Evolutionary conservation across 2,329 filamentous ascomycete species (phyloP).

Genomic region (Hymenoscyphus linearis): DNA sequence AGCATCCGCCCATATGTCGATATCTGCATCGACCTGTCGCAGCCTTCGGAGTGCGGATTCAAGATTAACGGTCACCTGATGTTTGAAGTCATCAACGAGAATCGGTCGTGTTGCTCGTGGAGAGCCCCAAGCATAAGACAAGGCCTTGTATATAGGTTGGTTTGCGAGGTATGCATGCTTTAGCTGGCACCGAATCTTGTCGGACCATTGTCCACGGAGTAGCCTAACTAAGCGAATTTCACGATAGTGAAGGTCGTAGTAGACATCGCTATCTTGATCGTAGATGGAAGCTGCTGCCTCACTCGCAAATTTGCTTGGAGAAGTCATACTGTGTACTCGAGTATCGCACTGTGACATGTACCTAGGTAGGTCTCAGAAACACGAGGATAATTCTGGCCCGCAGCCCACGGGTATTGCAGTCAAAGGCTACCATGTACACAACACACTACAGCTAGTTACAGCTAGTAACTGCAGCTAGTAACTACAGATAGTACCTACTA

Average conservation of each 20-base stretch:
- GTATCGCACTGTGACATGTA: too few relatives aligned
- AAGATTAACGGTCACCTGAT: constrained; percentile 7
- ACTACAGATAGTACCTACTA: too few relatives aligned
- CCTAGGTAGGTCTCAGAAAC: too few relatives aligned
- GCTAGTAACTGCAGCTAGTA: too few relatives aligned
- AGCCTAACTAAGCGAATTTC: background rate
- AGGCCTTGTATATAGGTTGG: constrained; percentile 6
- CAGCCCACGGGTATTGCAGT: too few relatives aligned
- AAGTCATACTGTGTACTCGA: background rate
- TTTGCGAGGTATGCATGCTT: background rate
- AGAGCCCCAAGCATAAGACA: constrained; percentile 13
- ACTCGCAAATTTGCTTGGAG: background rate
- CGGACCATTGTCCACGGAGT: background rate
- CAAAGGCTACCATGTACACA: too few relatives aligned
- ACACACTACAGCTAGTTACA: too few relatives aligned
- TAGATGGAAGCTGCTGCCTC: background rate
- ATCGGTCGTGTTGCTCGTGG: constrained; percentile 1
- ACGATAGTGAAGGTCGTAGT: background rate
- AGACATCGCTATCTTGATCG: background rate
- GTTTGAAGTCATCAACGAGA: background rate
- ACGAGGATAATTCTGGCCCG: too few relatives aligned
- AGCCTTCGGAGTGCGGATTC: constrained; percentile 9
- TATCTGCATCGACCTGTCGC: background rate
- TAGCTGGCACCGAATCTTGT: background rate
- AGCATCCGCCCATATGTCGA: background rate